phyloP scores from a whole-genome alignment of 2,329 filamentous ascomycete genomes.

The Paecilomyces formosus region DNA sequence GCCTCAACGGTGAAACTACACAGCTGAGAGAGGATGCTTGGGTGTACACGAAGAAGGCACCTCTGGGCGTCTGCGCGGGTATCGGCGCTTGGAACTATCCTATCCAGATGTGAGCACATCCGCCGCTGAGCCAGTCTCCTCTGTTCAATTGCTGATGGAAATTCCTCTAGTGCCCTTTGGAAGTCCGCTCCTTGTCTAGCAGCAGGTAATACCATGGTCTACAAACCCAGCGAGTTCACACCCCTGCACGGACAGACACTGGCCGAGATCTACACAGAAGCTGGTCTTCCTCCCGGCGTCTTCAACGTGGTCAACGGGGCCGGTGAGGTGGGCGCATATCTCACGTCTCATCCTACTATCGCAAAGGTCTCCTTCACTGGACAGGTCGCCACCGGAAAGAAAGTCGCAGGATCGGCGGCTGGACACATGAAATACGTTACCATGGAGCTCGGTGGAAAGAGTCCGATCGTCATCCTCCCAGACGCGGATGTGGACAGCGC shows the following conservation, averaged over 20 bases:
- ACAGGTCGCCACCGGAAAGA: slow-evolving; percentile 74
- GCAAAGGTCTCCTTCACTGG: slow-evolving; percentile 88
- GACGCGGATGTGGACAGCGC: slow-evolving; percentile 72
- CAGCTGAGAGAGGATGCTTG: slow-evolving; percentile 68
- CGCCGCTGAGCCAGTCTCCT: background rate
- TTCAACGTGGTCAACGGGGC: slow-evolving; percentile 83
- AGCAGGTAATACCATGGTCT: slow-evolving; percentile 83
- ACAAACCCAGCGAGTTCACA: slow-evolving; percentile 83
- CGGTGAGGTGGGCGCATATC: slow-evolving; percentile 66
- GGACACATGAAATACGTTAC: slow-evolving; percentile 83
- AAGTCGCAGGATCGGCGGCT: slow-evolving; percentile 69
- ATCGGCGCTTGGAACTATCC: slow-evolving; percentile 93
- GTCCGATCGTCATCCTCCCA: slow-evolving; percentile 69
- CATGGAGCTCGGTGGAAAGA: slow-evolving; percentile 88
- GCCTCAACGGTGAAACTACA: slow-evolving; percentile 72
- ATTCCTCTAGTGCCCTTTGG: slow-evolving; percentile 57
- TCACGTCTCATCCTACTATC: slow-evolving; percentile 64
- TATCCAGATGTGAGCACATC: slow-evolving; percentile 59
- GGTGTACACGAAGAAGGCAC: slow-evolving; percentile 75
- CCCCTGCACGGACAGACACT: slow-evolving; percentile 72
- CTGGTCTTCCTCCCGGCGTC: slow-evolving; percentile 71
- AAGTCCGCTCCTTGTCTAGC: slow-evolving; percentile 80
- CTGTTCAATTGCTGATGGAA: slow-evolving; percentile 3
- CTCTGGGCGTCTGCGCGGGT: slow-evolving; percentile 75
- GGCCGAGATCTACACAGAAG: slow-evolving; percentile 68